Conservation (phyloP, 768 basidiomycete genomes). For the Lactifluus piperatus region DNA sequence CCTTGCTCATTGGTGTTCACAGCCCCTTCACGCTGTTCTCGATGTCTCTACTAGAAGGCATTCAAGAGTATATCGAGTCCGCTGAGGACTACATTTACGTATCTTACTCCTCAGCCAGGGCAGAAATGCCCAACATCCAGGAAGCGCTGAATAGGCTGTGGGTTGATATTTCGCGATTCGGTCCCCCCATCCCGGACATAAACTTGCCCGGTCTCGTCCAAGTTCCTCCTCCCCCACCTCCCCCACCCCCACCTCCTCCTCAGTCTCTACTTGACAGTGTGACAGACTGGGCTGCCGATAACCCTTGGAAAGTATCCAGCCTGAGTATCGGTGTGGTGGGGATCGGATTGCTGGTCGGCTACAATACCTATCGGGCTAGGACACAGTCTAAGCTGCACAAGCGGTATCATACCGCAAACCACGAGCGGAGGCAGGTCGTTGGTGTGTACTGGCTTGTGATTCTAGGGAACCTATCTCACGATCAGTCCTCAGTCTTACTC, state of each 20-base stretch:
- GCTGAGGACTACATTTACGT: slow-evolving; percentile 61
- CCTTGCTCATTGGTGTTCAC: not conserved
- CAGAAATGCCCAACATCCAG: slow-evolving; percentile 53
- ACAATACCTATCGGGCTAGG: slow-evolving; percentile 28
- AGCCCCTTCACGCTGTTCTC: not conserved
- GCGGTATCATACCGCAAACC: slow-evolving; percentile 21
- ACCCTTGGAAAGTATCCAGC: slow-evolving; percentile 55
- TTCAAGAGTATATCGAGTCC: slow-evolving; percentile 38
- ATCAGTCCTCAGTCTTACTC: slow-evolving; percentile 49
- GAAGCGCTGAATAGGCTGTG: slow-evolving; percentile 63
- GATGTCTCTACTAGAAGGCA: slow-evolving; percentile 17
- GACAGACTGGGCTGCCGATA: slow-evolving; percentile 42
- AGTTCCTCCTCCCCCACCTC: slow-evolving; percentile 60
- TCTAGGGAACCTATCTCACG: slow-evolving; percentile 6
- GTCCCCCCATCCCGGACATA: slow-evolving; percentile 43
- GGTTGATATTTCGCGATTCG: slow-evolving; percentile 75
- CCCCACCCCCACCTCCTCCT: slow-evolving; percentile 32
- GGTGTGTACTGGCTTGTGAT: slow-evolving; percentile 26
- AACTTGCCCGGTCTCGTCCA: slow-evolving; percentile 61
- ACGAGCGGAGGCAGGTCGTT: slow-evolving; percentile 39
- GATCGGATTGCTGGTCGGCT: slow-evolving; percentile 51
- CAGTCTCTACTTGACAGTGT: slow-evolving; percentile 39
- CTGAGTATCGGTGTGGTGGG: slow-evolving; percentile 52
- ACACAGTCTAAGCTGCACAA: slow-evolving; percentile 22
- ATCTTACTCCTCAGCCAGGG: slow-evolving; percentile 46